phyloP scores from a whole-genome alignment of 2,329 filamentous ascomycete species.

The Botryotinia convoluta region DNA sequence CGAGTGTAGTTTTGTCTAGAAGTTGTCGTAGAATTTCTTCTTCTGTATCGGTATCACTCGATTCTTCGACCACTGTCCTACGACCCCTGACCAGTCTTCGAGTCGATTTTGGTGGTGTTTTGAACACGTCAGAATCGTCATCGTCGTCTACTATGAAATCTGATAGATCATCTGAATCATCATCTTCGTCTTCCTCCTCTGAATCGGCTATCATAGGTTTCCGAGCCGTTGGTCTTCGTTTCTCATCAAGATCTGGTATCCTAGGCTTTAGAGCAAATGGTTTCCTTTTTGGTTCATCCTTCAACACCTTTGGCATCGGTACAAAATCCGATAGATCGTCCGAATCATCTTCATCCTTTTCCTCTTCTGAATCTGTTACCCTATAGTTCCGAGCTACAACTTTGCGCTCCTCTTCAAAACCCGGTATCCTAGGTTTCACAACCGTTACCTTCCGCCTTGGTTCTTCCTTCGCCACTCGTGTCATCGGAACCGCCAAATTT shows the following conservation, averaged over 20 bases:
- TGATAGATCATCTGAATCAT: conserved; percentile 30
- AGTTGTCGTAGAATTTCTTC: conserved; percentile 13
- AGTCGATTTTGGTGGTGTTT: conserved; percentile 29
- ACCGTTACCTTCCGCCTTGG: neutral
- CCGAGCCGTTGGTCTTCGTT: neutral
- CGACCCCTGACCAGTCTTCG: conserved; percentile 33
- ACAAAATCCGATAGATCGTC: conserved; percentile 35
- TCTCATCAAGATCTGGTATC: neutral
- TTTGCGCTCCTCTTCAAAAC: neutral
- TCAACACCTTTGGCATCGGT: neutral
- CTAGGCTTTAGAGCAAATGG: neutral
- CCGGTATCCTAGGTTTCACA: neutral
- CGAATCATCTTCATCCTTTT: conserved; percentile 11
- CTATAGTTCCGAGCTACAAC: neutral
- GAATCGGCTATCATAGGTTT: neutral
- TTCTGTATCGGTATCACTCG: conserved; percentile 21
- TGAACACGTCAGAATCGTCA: conserved; percentile 28
- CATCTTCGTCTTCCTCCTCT: conserved; percentile 12
- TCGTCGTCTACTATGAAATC: conserved; percentile 37
- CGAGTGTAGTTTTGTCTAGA: conserved; percentile 11
- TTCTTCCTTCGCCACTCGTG: conserved; percentile 7
- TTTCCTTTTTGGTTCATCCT: neutral
- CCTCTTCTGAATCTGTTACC: neutral
- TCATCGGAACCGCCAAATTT: neutral
- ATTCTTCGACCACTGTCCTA: conserved; percentile 21